Base-by-base conservation (phyloP, 2,329 filamentous ascomycete species). In the Xylaria sp. region DNA sequence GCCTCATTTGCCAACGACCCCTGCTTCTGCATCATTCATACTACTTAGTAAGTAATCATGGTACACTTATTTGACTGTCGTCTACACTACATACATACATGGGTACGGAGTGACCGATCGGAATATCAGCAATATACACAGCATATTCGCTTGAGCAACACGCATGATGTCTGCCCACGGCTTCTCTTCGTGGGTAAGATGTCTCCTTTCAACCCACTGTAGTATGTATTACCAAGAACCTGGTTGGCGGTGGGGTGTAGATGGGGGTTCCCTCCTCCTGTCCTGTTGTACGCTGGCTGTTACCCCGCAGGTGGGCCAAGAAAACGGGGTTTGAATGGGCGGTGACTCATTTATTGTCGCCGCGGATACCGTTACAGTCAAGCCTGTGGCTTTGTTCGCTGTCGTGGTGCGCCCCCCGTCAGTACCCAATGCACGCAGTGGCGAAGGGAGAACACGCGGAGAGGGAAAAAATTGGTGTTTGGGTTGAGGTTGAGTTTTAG, bases 281-380 rank as follows among this genome's bases (percentile, higher is more conserved):
- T 18, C 16, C 9, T 25, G 27, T 18, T 65, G 8, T 44, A 21
- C 2, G 18, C 8, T 42, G 4, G 23, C 12, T 32, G 23, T 13
- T 66, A 66, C 63, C 63, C 63, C 63, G 57, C 55, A 60, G 48
- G 29, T 21, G 29, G 3, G 57, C 42, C 23, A 37, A 51, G 25
- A 47, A 32, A n/a, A 37, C n/a, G 1, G 21, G 40, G 37, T 48
- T 44, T 51, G 48, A 55, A 55, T 60, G 37, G 37, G 58, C 57
- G 32, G 58, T 66, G 63, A 66, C 63, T 66, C 63, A 66, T 66
- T 57, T 6, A 40, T 29, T 25, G 21, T 29, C 40, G 32, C 47
- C 53, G 54, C 53, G 42, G 29, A 35, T 61, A 29, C 25, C 63
- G 21, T 51, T 13, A 44, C 53, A 40, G 42, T 42, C 32, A 18